These are phyloP conservation scores for Pharnaceum exiguum DNA, from an alignment of 148 eudicot species.

Conservation along the genomic window DNA sequence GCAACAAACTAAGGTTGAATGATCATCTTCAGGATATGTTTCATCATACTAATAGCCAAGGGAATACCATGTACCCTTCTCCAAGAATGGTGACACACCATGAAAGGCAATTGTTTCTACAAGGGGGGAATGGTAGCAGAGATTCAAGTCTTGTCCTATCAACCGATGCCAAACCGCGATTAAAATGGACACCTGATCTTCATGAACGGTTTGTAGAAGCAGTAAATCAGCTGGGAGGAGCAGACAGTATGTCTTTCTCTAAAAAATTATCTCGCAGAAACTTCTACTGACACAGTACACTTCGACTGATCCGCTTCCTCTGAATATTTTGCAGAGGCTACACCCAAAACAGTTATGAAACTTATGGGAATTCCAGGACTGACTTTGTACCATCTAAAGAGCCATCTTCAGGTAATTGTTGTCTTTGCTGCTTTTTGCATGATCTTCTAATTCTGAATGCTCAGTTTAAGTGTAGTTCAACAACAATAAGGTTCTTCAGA, in stretches of 20 bases:
- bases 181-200: slow-evolving; percentile 92
- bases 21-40: slow-evolving; percentile 41
- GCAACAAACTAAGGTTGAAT: slow-evolving; percentile 23
- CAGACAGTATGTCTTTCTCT: slow-evolving; percentile 61
- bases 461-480: too few relatives aligned
- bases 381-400: slow-evolving; percentile 87
- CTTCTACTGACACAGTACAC: not conserved
- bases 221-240: slow-evolving; percentile 92
- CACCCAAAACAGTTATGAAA: slow-evolving; percentile 90
- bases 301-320: slow-evolving; percentile 14
- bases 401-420: slow-evolving; percentile 85
- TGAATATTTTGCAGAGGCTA: slow-evolving; percentile 68
- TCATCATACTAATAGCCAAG: slow-evolving; percentile 59
- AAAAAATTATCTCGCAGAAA: not conserved
- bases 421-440: not conserved
- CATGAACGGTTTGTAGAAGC: slow-evolving; percentile 86
- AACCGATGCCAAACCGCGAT: slow-evolving; percentile 87
- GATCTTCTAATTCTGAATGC: too few relatives aligned
- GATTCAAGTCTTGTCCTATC: slow-evolving; percentile 87
- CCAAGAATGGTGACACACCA: slow-evolving; percentile 49
- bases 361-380: slow-evolving; percentile 92
- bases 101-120: slow-evolving; percentile 73
- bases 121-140: slow-evolving; percentile 52
- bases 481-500: too few relatives aligned
- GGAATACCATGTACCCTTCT: slow-evolving; percentile 45